phyloP scores from a whole-genome alignment of 257 asterid genomes.

The Pogostemon cablin region DNA sequence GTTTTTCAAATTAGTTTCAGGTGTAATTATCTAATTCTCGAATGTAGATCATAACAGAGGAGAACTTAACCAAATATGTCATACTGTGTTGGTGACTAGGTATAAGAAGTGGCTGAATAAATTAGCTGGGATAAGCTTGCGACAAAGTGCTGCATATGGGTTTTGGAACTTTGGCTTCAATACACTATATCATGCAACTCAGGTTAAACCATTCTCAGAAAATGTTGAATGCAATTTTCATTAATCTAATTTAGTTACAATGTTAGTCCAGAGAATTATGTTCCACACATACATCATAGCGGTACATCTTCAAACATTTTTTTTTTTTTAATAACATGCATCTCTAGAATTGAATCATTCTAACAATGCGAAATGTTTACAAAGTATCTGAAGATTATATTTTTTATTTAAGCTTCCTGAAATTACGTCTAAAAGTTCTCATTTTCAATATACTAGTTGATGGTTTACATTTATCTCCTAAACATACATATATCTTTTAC shows the following conservation, averaged over 20 bases:
- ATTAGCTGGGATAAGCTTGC: constrained; percentile 77
- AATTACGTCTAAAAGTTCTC: constrained; percentile 6
- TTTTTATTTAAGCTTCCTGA: background rate
- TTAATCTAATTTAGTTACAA: constrained; percentile 10
- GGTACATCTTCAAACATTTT: background rate
- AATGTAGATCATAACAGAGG: constrained; percentile 16
- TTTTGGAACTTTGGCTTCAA: constrained; percentile 90
- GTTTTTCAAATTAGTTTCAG: background rate
- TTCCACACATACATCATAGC: background rate
- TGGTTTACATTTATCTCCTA: constrained; percentile 9
- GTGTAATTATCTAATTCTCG: constrained; percentile 4
- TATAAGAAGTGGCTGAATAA: constrained; percentile 74
- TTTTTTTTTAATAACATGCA: background rate
- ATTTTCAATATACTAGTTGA: constrained; percentile 4
- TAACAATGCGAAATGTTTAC: background rate
- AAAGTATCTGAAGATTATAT: background rate
- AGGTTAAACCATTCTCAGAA: constrained; percentile 54
- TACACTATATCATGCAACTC: constrained; percentile 85
- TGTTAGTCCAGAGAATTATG: constrained; percentile 10
- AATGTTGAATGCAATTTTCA: constrained; percentile 7
- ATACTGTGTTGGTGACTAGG: constrained; percentile 44
- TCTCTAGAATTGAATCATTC: constrained; percentile 1
- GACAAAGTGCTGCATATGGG: constrained; percentile 98
- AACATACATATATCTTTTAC: background rate
- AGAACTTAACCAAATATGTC: constrained; percentile 16